A percentile compares a stretch with the other conserved stretches of the same genome.
Evolutionary conservation across 2,329 filamentous ascomycete species (phyloP).

Genomic region (Apiospora rasikravindrae): DNA sequence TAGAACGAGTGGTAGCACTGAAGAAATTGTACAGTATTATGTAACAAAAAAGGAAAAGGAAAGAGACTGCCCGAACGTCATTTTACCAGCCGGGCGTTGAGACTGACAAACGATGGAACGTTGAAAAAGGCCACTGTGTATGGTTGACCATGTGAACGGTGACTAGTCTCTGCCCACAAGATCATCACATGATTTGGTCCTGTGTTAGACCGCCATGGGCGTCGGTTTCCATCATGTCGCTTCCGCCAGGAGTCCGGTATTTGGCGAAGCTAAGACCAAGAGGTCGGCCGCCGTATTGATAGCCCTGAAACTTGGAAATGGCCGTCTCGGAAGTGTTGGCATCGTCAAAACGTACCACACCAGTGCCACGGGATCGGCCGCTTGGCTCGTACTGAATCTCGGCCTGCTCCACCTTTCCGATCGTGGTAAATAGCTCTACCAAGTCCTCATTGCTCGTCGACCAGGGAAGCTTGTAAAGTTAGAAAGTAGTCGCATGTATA

Average conservation of each 20-base stretch:
- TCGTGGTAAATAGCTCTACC: constrained; percentile 94
- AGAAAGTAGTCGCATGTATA: constrained; percentile 29
- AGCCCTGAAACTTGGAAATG: constrained; percentile 96
- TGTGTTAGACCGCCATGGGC: constrained; percentile 82
- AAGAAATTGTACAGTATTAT: constrained; percentile 17
- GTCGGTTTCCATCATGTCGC: constrained; percentile 83
- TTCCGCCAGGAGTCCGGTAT: constrained; percentile 74
- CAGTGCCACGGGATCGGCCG: constrained; percentile 90
- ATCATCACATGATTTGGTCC: constrained; percentile 89
- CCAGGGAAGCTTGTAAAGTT: constrained; percentile 79
- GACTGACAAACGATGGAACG: background rate
- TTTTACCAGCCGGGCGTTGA: background rate
- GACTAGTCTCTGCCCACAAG: background rate
- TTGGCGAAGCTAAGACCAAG: constrained; percentile 93
- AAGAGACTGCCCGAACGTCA: background rate
- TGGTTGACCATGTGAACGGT: background rate
- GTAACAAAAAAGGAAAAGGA: constrained; percentile 11
- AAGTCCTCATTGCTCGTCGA: constrained; percentile 98
- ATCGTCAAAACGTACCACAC: constrained; percentile 92
- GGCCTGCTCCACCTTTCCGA: constrained; percentile 97
- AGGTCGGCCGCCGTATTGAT: constrained; percentile 94
- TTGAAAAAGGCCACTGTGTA: background rate
- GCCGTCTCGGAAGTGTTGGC: constrained; percentile 87
- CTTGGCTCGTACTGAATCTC: constrained; percentile 99
- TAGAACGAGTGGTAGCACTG: constrained; percentile 5